phyloP scores from a whole-genome alignment of 768 basidiomycete genomes.

The Auriscalpium vulgare region DNA sequence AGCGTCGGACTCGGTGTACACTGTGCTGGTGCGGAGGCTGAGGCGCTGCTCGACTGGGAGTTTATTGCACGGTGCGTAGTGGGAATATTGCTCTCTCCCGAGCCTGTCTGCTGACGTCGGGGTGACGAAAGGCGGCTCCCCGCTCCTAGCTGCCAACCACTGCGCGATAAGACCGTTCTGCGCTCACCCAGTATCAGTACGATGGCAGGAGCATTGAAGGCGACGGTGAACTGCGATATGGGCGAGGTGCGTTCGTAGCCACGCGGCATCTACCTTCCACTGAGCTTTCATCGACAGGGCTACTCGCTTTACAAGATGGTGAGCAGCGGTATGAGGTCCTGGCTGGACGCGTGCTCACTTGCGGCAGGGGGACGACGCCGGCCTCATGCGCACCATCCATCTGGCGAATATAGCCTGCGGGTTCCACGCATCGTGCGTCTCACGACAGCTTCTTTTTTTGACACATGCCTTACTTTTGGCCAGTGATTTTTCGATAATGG shows the following conservation, averaged over 20 bases:
- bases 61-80: too few species aligned
- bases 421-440: constrained; percentile 53
- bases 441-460: not conserved
- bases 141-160: too few species aligned
- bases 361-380: constrained; percentile 22
- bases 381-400: constrained; percentile 28
- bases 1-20: constrained; percentile 54
- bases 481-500: constrained; percentile 61
- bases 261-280: not conserved
- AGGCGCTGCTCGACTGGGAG: constrained; percentile 25
- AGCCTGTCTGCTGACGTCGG: too few species aligned
- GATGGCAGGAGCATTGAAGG: constrained; percentile 9
- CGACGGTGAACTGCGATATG: constrained; percentile 28
- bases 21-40: constrained; percentile 43
- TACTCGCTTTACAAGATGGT: constrained; percentile 24
- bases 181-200: too few species aligned
- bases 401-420: constrained; percentile 51
- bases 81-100: not conserved
- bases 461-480: not conserved
- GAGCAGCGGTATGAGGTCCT: not conserved
- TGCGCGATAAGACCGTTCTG: too few species aligned
- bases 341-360: not conserved
- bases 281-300: constrained; percentile 12
- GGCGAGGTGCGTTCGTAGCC: constrained; percentile 19
- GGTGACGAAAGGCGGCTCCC: too few species aligned